Percentiles rank a stretch among this genome's conserved stretches.
These are phyloP conservation scores for Colletotrichum navitas DNA, from an alignment of 2,329 filamentous ascomycete species.

Conservation along the genomic window DNA sequence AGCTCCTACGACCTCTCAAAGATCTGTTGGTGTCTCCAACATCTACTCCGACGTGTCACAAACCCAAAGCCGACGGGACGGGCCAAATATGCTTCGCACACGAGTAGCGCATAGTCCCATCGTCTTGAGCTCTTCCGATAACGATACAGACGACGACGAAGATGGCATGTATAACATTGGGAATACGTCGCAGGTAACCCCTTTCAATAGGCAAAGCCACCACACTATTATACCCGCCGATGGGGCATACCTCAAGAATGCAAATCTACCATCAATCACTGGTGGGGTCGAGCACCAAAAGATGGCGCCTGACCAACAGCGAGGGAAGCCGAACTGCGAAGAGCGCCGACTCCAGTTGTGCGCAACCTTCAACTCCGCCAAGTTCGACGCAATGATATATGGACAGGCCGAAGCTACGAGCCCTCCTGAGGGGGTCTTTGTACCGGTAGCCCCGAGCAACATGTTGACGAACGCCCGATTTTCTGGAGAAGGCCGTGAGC, in stretches of 20 bases:
- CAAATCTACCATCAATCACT: neutral
- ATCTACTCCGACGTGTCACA: neutral
- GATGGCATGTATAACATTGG: neutral
- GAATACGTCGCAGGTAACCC: neutral
- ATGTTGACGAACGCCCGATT: slow-evolving; percentile 22
- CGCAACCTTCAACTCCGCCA: slow-evolving; percentile 35
- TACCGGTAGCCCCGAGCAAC: neutral
- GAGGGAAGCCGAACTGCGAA: slow-evolving; percentile 16
- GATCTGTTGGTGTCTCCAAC: neutral
- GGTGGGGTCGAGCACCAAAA: neutral
- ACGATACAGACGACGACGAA: neutral
- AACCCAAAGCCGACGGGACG: neutral
- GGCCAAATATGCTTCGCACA: neutral
- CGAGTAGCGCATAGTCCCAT: slow-evolving; percentile 8
- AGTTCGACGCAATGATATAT: slow-evolving; percentile 43
- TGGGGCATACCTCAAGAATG: neutral
- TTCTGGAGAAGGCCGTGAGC: slow-evolving; percentile 45
- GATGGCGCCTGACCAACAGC: neutral
- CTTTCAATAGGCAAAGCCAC: neutral
- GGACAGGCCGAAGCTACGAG: slow-evolving; percentile 37
- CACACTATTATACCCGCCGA: neutral
- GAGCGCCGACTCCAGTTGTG: slow-evolving; percentile 29
- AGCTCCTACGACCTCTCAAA: neutral
- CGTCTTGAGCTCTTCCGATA: slow-evolving; percentile 9
- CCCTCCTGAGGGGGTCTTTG: slow-evolving; percentile 30